These are phyloP conservation scores for Rubroshorea leprosula DNA, from an alignment of 345 rosid species.

Conservation along the genomic window DNA sequence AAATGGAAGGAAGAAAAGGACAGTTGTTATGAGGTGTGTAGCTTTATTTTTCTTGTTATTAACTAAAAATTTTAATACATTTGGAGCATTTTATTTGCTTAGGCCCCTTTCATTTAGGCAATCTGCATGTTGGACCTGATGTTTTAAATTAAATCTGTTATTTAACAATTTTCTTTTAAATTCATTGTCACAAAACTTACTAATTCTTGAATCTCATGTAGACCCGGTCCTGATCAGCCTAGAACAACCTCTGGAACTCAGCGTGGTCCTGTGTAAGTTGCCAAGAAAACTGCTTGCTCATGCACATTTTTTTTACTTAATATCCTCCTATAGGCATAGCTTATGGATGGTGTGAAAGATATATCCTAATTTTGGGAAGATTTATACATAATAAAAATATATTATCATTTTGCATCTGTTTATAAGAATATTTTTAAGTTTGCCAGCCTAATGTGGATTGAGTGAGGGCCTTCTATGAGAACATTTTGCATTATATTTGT, in stretches of 20 bases:
- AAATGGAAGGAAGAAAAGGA: conserved; percentile 71
- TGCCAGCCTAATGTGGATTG: too few relatives aligned
- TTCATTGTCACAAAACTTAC: background rate
- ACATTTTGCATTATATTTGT: too few relatives aligned
- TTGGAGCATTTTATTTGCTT: background rate
- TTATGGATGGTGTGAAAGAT: background rate
- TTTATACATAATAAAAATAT: too few relatives aligned
- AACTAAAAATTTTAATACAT: too few relatives aligned
- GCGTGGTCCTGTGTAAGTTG: conserved; percentile 47
- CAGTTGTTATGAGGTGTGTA: conserved; percentile 67
- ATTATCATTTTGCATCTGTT: too few relatives aligned
- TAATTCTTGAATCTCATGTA: conserved; percentile 35
- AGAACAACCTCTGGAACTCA: conserved; percentile 29
- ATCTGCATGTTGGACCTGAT: too few relatives aligned
- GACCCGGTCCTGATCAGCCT: conserved; percentile 41
- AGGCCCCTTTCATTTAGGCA: too few relatives aligned
- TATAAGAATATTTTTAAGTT: too few relatives aligned
- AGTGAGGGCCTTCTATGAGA: too few relatives aligned
- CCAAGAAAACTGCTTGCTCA: background rate
- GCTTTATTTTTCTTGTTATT: background rate
- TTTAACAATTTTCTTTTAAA: background rate
- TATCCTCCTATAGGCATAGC: conserved; percentile 13
- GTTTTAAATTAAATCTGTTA: too few relatives aligned
- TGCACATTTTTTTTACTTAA: background rate
- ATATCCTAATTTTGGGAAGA: too few relatives aligned